Conservation (phyloP, 2,329 filamentous ascomycete species). For the Didymellaceae sp. region DNA sequence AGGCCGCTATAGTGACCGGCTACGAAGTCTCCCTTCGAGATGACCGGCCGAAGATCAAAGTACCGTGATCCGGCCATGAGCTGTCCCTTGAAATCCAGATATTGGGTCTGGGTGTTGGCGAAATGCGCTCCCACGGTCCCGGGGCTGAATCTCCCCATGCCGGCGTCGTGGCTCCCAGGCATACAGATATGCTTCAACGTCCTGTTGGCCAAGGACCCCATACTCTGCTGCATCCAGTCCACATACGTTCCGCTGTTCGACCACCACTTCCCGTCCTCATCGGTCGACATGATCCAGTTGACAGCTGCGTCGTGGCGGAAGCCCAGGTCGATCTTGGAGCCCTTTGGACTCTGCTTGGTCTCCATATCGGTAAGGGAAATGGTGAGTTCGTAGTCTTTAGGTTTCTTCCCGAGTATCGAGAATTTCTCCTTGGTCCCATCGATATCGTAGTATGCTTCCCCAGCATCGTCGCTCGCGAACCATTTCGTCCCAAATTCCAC, state of each 20-base stretch:
- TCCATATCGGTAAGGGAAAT: constrained; percentile 38
- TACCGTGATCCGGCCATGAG: constrained; percentile 55
- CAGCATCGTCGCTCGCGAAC: constrained; percentile 41
- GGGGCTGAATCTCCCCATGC: constrained; percentile 54
- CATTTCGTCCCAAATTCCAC: constrained; percentile 42
- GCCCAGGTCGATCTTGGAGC: constrained; percentile 42
- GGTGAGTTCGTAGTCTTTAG: constrained; percentile 39
- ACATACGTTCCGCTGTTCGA: constrained; percentile 45
- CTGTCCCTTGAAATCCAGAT: constrained; percentile 55
- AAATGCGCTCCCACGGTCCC: constrained; percentile 49
- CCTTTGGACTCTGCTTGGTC: constrained; percentile 43
- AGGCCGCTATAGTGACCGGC: constrained; percentile 50
- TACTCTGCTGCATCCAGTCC: constrained; percentile 52
- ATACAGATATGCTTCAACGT: constrained; percentile 56
- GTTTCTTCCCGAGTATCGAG: constrained; percentile 40
- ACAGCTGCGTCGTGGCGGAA: constrained; percentile 46
- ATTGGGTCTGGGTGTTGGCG: constrained; percentile 57
- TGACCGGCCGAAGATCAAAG: constrained; percentile 57
- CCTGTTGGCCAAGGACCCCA: constrained; percentile 48
- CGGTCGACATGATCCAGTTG: constrained; percentile 49
- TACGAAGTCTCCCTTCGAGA: constrained; percentile 51
- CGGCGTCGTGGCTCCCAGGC: constrained; percentile 58
- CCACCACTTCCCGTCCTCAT: constrained; percentile 44
- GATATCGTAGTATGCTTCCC: constrained; percentile 46
- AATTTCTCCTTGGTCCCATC: constrained; percentile 39